Conservation (phyloP, 2,329 filamentous ascomycete species). For the Fusarium ramigenum region DNA sequence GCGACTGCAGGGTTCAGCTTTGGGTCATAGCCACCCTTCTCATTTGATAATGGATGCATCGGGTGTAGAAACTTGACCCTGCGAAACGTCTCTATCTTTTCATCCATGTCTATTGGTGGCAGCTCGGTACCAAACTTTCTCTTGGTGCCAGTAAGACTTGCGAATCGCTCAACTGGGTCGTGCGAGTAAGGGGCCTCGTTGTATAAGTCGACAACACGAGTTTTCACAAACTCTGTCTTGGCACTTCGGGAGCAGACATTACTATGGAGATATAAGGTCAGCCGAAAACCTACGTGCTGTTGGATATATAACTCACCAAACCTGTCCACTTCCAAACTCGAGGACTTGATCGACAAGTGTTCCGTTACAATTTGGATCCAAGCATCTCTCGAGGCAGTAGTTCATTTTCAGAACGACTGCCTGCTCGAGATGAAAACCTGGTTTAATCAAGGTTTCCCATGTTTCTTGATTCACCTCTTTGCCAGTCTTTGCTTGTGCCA, state of each 20-base stretch:
- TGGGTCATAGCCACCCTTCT: too few relatives aligned
- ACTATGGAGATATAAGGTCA: background rate
- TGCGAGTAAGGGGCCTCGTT: too few relatives aligned
- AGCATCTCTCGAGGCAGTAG: background rate
- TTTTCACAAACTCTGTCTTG: background rate
- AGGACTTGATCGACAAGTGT: background rate
- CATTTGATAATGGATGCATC: too few relatives aligned
- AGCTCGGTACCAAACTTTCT: background rate
- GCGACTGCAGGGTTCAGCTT: too few relatives aligned
- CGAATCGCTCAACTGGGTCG: background rate
- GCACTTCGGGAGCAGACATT: background rate
- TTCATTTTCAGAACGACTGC: background rate
- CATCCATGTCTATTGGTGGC: background rate
- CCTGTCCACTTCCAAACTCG: background rate
- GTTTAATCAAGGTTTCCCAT: background rate
- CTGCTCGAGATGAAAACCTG: background rate
- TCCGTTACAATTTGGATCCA: background rate
- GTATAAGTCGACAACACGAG: background rate
- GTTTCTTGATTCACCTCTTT: background rate
- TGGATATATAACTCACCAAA: background rate
- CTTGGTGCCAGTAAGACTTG: fast-evolving
- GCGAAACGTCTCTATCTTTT: background rate
- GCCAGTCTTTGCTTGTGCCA: background rate
- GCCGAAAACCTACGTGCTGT: too few relatives aligned
- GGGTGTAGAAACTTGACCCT: background rate